Evolutionary conservation across 305 asterid genomes (phyloP).

Genomic region (Fraxinus floribunda): DNA sequence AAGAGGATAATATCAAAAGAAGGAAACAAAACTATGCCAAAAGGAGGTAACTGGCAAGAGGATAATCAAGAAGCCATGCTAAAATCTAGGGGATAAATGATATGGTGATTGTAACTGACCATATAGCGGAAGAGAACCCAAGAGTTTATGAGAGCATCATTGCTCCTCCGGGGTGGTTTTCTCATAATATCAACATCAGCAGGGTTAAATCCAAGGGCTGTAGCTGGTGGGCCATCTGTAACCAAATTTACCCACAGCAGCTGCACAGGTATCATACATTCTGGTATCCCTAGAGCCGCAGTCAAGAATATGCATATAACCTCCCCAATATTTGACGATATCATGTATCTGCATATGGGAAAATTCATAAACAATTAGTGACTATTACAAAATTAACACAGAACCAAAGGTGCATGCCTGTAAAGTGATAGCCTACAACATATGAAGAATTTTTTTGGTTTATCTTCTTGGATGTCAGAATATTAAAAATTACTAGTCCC

Average conservation of each 20-base stretch:
- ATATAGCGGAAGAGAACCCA: slow-evolving; percentile 87
- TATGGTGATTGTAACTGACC: slow-evolving; percentile 39
- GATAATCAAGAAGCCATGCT: background rate
- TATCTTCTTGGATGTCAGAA: background rate
- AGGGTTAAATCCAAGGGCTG: slow-evolving; percentile 91
- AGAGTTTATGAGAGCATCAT: slow-evolving; percentile 64
- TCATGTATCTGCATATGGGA: slow-evolving; percentile 70
- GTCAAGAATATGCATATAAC: slow-evolving; percentile 84
- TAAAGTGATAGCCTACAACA: background rate
- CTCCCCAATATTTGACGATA: slow-evolving; percentile 90
- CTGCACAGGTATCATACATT: slow-evolving; percentile 89
- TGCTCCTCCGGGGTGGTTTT: slow-evolving; percentile 82
- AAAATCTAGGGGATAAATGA: background rate
- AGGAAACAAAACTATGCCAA: background rate
- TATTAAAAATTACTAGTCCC: background rate
- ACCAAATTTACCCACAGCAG: slow-evolving; percentile 93
- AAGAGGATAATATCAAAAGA: background rate
- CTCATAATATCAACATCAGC: slow-evolving; percentile 86
- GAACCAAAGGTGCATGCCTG: background rate
- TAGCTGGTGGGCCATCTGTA: slow-evolving; percentile 96
- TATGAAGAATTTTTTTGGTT: background rate
- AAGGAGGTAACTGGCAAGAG: slow-evolving; percentile 2
- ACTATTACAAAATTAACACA: background rate
- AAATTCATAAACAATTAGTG: background rate
- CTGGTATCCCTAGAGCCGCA: slow-evolving; percentile 84